These are phyloP conservation scores for Oryza officinalis DNA, from an alignment of 176 grass and related monocot species.

Conservation along the genomic window DNA sequence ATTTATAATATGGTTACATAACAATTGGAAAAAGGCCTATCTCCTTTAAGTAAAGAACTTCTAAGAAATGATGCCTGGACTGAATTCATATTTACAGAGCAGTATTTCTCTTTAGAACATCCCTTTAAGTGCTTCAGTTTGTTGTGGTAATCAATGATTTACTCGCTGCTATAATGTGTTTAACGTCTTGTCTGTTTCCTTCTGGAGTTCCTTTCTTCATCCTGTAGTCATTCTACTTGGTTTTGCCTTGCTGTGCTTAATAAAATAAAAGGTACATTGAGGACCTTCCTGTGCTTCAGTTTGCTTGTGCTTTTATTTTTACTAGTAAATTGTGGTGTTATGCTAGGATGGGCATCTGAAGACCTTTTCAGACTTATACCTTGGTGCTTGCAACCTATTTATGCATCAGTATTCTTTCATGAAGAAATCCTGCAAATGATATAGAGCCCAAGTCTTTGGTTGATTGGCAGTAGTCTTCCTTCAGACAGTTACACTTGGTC, in stretches of 20 bases:
- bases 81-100: neutral
- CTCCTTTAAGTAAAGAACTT: neutral
- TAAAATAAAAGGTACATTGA: neutral
- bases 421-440: too few species aligned
- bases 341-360: neutral
- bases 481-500: neutral
- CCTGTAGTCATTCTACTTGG: neutral
- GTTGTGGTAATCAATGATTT: neutral
- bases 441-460: neutral
- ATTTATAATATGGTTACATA: neutral
- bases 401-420: neutral
- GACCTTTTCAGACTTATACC: neutral
- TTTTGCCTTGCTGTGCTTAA: neutral
- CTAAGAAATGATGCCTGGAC: neutral
- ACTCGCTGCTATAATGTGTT: neutral
- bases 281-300: neutral
- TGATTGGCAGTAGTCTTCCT: neutral
- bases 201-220: neutral
- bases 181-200: neutral
- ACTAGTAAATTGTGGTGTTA: neutral
- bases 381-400: neutral
- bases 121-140: neutral
- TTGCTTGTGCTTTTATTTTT: neutral
- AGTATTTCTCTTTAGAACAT: neutral
- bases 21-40: neutral